Evolutionary conservation across 257 asterid species (phyloP).

Genomic region (Capsicum rhomboideum): DNA sequence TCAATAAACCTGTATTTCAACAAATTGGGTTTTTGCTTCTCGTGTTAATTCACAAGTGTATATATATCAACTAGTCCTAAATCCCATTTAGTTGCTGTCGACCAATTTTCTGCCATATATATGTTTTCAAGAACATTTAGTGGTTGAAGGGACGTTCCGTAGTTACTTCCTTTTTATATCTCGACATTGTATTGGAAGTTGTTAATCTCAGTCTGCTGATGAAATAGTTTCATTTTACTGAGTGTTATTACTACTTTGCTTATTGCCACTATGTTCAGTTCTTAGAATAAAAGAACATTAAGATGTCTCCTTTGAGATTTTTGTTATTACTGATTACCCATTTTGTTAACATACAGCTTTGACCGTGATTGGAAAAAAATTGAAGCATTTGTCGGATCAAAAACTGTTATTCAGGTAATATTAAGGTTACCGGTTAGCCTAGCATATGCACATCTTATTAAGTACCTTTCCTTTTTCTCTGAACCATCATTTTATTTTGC

Average conservation of each 20-base stretch:
- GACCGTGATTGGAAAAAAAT: conserved; percentile 98
- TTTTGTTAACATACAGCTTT: conserved; percentile 33
- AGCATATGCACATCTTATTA: neutral
- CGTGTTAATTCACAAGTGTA: neutral
- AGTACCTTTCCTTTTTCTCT: neutral
- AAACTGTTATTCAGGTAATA: conserved; percentile 83
- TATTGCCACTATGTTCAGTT: neutral
- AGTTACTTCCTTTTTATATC: neutral
- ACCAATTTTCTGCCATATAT: neutral
- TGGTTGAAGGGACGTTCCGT: neutral
- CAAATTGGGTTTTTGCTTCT: neutral
- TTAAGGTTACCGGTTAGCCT: neutral
- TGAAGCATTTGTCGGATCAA: conserved; percentile 91
- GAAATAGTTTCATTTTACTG: neutral
- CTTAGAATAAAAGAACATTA: neutral
- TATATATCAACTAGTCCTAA: neutral
- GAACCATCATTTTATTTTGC: neutral
- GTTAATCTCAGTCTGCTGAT: neutral
- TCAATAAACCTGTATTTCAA: no score
- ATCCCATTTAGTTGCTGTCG: neutral
- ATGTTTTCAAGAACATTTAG: neutral
- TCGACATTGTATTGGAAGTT: neutral
- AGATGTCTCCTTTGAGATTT: neutral
- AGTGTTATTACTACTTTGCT: neutral
- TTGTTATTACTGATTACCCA: neutral